Conservation (phyloP, 768 basidiomycete species). For the Dacryopinax spathularia region DNA sequence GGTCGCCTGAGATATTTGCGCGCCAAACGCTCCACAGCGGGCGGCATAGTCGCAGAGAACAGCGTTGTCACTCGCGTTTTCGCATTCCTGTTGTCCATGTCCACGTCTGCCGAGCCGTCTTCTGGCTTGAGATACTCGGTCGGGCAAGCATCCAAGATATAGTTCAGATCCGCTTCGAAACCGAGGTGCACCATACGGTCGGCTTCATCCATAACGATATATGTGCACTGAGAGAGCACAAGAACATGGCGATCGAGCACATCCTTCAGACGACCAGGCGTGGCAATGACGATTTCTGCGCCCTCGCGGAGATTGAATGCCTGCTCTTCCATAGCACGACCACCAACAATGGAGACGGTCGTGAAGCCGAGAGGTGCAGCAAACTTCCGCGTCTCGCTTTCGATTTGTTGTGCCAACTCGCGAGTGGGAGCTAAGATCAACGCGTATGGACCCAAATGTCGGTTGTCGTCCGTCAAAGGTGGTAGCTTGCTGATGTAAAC, state of each 20-base stretch:
- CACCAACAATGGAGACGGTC: constrained; percentile 97
- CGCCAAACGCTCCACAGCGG: constrained; percentile 43
- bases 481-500: constrained; percentile 82
- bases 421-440: constrained; percentile 93
- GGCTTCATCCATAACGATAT: constrained; percentile 99
- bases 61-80: constrained; percentile 85
- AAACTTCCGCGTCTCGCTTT: constrained; percentile 83
- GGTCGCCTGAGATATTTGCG: constrained; percentile 87
- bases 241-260: constrained; percentile 92
- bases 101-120: constrained; percentile 42
- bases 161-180: constrained; percentile 86
- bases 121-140: constrained; percentile 79
- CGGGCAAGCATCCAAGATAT: constrained; percentile 87
- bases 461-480: constrained; percentile 77
- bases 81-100: constrained; percentile 62
- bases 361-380: constrained; percentile 78
- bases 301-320: constrained; percentile 96
- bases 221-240: constrained; percentile 91
- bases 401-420: constrained; percentile 95
- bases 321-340: constrained; percentile 91
- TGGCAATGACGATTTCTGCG: constrained; percentile 96
- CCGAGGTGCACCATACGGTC: constrained; percentile 98
- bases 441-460: constrained; percentile 86
- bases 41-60: constrained; percentile 54
- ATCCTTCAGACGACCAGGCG: constrained; percentile 95